These are phyloP conservation scores for Botrytis medusae DNA, from an alignment of 2,329 filamentous ascomycete genomes.

Conservation along the genomic window DNA sequence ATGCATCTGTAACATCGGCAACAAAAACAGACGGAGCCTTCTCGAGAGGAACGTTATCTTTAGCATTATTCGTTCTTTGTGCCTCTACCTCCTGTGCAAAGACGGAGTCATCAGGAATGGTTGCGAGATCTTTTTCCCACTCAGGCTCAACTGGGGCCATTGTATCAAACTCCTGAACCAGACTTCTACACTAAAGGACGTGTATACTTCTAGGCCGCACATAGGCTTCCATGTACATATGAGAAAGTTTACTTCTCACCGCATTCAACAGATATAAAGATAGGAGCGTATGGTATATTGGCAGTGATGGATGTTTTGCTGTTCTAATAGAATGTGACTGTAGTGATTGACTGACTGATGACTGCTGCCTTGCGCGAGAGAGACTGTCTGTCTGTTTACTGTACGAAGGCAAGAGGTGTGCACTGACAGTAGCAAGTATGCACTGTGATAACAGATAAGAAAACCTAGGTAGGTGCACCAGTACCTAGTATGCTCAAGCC, in stretches of 20 bases:
- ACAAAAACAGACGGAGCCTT: not conserved
- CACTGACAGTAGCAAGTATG: not conserved
- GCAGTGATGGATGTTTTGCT: not conserved
- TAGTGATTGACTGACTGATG: not conserved
- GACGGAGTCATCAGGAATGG: not conserved
- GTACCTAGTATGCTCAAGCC: too few relatives aligned
- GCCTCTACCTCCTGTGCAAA: slow-evolving; percentile 4
- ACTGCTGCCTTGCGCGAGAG: not conserved
- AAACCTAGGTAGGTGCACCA: not conserved
- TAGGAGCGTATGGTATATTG: not conserved
- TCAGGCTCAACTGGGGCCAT: not conserved
- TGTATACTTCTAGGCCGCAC: not conserved
- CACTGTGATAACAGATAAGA: slow-evolving; percentile 6
- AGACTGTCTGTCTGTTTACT: not conserved
- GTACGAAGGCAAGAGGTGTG: not conserved
- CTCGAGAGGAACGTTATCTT: not conserved
- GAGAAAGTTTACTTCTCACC: not conserved
- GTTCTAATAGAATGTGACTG: not conserved
- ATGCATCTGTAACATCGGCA: not conserved
- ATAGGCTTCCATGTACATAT: not conserved
- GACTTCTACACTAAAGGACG: not conserved
- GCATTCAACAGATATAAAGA: not conserved
- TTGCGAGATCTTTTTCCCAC: not conserved
- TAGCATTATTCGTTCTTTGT: not conserved
- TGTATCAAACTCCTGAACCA: not conserved